These are phyloP conservation scores for Blastobotrys parvus DNA, from an alignment of 805 yeast species.

Conservation along the genomic window DNA sequence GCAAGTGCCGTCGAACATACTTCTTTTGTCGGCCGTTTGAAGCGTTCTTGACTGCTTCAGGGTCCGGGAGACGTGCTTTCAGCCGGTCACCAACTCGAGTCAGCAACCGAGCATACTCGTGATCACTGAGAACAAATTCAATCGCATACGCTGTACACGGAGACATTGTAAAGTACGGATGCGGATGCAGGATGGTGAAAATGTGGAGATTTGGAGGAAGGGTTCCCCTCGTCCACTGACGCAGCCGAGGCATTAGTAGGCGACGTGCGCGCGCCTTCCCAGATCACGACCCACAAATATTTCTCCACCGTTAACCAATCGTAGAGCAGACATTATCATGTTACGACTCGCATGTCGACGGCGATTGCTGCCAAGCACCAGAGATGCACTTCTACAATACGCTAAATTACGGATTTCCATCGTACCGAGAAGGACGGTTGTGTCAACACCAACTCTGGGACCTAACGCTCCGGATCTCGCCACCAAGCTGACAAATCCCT, in stretches of 20 bases:
- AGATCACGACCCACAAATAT: no score
- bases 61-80: constrained; percentile 2
- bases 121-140: constrained; percentile 20
- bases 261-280: no score
- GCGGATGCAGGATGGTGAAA: no score
- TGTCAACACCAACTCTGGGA: constrained; percentile 15
- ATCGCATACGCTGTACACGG: constrained; percentile 12
- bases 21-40: constrained; percentile 5
- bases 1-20: constrained; percentile 17
- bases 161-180: not conserved
- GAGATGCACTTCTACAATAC: no score
- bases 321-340: no score
- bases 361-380: no score
- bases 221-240: no score
- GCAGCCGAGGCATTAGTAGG: no score
- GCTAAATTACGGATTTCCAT: no score
- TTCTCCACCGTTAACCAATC: no score
- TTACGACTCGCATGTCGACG: no score
- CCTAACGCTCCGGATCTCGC: constrained; percentile 11
- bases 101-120: constrained; percentile 16
- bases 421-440: constrained; percentile 4
- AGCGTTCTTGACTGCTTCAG: constrained; percentile 8
- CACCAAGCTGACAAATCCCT: constrained; percentile 23
- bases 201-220: no score
- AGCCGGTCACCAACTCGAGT: constrained; percentile 6